Evolutionary conservation across 805 yeast species (phyloP).

Genomic region (Candida ficus): DNA sequence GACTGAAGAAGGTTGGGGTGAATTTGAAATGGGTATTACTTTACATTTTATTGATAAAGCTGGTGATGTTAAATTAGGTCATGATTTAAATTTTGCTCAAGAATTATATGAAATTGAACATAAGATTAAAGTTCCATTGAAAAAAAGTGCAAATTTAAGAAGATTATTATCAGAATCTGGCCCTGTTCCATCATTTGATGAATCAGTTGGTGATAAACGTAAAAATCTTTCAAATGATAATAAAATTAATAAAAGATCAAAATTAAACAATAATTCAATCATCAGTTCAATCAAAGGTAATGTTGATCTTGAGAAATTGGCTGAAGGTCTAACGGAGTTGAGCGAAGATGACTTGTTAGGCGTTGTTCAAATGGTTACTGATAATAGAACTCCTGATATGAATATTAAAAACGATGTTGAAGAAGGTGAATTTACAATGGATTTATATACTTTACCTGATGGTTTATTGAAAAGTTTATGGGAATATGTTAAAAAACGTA

Average conservation of each 20-base stretch:
- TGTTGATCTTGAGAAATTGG: conserved; percentile 85
- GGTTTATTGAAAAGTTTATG: conserved; percentile 84
- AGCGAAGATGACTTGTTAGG: conserved; percentile 90
- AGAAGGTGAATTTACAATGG: conserved; percentile 96
- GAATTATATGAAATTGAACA: conserved; percentile 78
- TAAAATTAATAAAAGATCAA: conserved; percentile 25
- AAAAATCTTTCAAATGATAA: conserved; percentile 23
- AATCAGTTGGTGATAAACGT: conserved; percentile 33
- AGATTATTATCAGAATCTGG: conserved; percentile 78
- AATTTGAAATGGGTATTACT: conserved; percentile 81
- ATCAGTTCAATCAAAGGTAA: conserved; percentile 60
- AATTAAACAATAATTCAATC: conserved; percentile 16
- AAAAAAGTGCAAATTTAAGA: conserved; percentile 57
- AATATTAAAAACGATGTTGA: conserved; percentile 93
- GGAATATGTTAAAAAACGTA: conserved; percentile 85
- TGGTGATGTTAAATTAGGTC: conserved; percentile 83
- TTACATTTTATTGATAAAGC: conserved; percentile 75
- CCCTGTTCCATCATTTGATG: conserved; percentile 56
- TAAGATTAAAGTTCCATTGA: conserved; percentile 66
- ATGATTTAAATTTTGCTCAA: conserved; percentile 82
- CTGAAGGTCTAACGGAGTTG: conserved; percentile 82
- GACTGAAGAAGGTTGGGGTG: conserved; percentile 98
- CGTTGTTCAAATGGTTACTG: conserved; percentile 96
- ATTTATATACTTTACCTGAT: conserved; percentile 89
- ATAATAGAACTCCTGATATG: conserved; percentile 92